phyloP scores from a whole-genome alignment of 164 flowering plant genomes.

The Litsea cubeba region DNA sequence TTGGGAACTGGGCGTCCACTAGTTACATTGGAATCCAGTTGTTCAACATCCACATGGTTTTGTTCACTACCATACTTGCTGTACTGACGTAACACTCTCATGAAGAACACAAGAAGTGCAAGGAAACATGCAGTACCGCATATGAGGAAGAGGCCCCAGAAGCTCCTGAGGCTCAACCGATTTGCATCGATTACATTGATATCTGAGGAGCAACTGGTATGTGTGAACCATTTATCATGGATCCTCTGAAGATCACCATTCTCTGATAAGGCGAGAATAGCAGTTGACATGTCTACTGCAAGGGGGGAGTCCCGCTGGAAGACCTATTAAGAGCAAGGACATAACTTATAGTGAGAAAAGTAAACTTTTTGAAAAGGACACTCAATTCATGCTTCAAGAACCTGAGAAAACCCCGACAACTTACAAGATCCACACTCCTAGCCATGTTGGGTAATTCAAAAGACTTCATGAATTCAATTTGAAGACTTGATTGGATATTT shows the following conservation, averaged over 20 bases:
- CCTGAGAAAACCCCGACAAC: too few species aligned
- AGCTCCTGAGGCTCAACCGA: conserved; percentile 63
- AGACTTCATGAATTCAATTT: background rate
- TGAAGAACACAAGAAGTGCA: conserved; percentile 53
- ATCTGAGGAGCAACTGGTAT: conserved; percentile 35
- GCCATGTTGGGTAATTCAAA: background rate
- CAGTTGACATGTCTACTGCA: conserved; percentile 80
- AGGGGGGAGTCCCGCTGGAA: conserved; percentile 85
- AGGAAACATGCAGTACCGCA: conserved; percentile 63
- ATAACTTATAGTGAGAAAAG: background rate
- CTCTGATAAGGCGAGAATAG: conserved; percentile 82
- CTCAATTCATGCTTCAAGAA: too few species aligned
- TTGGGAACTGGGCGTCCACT: conserved; percentile 14
- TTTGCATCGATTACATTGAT: conserved; percentile 27
- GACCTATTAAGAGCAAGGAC: conserved; percentile 39
- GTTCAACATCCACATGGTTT: conserved; percentile 30
- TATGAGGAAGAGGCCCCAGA: conserved; percentile 92
- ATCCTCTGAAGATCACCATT: conserved; percentile 77
- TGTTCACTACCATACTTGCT: conserved; percentile 31
- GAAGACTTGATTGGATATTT: too few species aligned
- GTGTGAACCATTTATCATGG: conserved; percentile 66
- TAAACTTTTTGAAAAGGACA: background rate
- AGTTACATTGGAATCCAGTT: conserved; percentile 9
- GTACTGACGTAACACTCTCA: conserved; percentile 47
- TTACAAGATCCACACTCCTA: too few species aligned